Evolutionary conservation across 805 yeast species (phyloP), one percentile per base, ranked within the genome.

Genomic region (Yamadazyma takamatsuzukensis): DNA sequence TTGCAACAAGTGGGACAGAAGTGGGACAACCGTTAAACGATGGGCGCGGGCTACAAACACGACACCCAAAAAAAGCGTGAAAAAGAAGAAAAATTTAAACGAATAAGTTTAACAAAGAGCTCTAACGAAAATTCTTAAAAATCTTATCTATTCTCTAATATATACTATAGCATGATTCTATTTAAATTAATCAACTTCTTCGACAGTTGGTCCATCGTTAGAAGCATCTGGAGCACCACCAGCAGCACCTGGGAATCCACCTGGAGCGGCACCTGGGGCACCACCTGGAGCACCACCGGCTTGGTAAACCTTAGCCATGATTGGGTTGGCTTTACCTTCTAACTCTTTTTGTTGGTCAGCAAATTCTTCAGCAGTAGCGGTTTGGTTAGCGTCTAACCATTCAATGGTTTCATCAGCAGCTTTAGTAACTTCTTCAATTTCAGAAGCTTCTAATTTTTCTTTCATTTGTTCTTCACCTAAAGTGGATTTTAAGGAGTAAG

Each of bases 231-330:
- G 79, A 63, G 72, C 78, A 54, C 80, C 83, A 49, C 71, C 72
- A 43, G 67, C 76, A 37, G 70, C 81, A 55, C 80, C 80, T 42
- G 70, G 72, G 55, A 53, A 54, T 40, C 68, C 68, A 53, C 76
- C 87, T 55, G 87, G 88, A 52, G 81, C 83, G 56, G 61, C 64
- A 50, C 74, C 85, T 47, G 75, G 83, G 54, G 61, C 63, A 51
- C 74, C 86, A 48, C 75, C 83, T 55, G 83, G 80, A 47, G 80
- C 82, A 64, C 87, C 95, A 64, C 88, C 95, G 49, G 82, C 88
- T 68, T 85, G 93, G 81, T 90, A 90, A 77, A 93, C 87, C 78
- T 89, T 87, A 64, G 87, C 78, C 87, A 89, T 83, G 70, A 89
- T 86, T 66, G 97, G 97, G 78, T 89, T 89, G 50, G 96, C 95